Conservation (phyloP, 176 grass and related monocot species). For the Stipa capillata region DNA sequence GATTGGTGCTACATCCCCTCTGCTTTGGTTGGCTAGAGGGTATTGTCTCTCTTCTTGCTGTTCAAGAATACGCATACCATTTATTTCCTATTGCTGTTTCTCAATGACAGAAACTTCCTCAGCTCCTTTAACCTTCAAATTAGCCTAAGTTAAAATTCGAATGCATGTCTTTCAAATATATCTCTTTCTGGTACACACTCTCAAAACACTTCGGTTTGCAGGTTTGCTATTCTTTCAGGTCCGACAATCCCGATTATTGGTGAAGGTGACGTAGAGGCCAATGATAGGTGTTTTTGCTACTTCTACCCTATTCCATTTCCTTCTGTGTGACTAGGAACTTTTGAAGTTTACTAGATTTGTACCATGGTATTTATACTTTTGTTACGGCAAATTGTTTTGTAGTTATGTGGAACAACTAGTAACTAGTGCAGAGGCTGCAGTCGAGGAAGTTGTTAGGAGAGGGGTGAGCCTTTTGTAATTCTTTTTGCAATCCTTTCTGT, state of each 20-base stretch:
- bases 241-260: conserved; percentile 97
- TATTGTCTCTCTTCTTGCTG: conserved; percentile 47
- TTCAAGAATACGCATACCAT: conserved; percentile 13
- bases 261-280: conserved; percentile 96
- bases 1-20: conserved; percentile 76
- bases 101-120: background rate
- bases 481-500: too few species aligned
- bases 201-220: conserved; percentile 23
- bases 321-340: conserved; percentile 9
- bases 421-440: conserved; percentile 86
- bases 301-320: conserved; percentile 3
- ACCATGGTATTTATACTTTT: conserved; percentile 1
- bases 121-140: background rate
- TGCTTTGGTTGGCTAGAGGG: conserved; percentile 98
- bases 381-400: conserved; percentile 21
- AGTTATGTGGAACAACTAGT: conserved; percentile 96
- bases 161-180: background rate
- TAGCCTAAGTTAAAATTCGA: background rate
- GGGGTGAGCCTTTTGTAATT: conserved; percentile 53
- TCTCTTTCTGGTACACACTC: background rate
- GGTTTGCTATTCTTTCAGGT: conserved; percentile 90
- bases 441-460: conserved; percentile 82
- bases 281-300: conserved; percentile 63
- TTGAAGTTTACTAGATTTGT: too few species aligned
- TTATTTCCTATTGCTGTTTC: background rate